Base-by-base conservation (phyloP, 345 rosid genomes). In the Moricandia moricandioides region DNA sequence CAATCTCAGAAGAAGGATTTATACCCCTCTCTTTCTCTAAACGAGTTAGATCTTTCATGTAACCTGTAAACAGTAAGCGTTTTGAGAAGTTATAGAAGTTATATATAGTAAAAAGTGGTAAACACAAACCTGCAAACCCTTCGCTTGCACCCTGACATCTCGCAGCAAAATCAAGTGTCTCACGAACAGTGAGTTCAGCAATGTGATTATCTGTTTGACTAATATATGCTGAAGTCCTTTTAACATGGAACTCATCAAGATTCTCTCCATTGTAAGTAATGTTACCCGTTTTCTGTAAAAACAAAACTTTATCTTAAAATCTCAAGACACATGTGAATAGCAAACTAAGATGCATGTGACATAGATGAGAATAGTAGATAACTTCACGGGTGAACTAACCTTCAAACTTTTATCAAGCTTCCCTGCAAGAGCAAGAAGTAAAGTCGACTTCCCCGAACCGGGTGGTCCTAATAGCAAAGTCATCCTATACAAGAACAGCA, bases 391-490 rank as follows among this genome's bases (percentile, higher is more conserved):
- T 14, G 63, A 75, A 77, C 85, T 51, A 54, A 91, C 98, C 91
- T 89, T 81, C 45, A 93, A 62, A 60, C 65, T 71, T 69, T 74
- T 34, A 67, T 76, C 91, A 73, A 91, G 91, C 72, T 93, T 93
- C 63, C 98, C 98, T 0, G 97, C 84, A 3, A 93, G 92, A 77
- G 96, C 93, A 71, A 80, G 78, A 45, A 93, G 94, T 79, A 93
- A 82, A 17, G 94, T 83, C 26, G 98, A 89, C 82, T 91, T 91
- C 7, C 98, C 98, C 0, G 97, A 89, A 43, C 96, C 96, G 0
- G 98, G 98, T 69, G 98, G 97, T 83, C 97, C 98, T 67, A 93
- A 78, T 29, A 93, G 89, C 81, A 93, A 79, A 5, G 98, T 89
- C 98, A 93, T 93, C 92, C 97, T 93, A n/a, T n/a, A 39, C 52